These are phyloP conservation scores for Leccinum rimulosum DNA, from an alignment of 768 basidiomycete species.

Conservation along the genomic window DNA sequence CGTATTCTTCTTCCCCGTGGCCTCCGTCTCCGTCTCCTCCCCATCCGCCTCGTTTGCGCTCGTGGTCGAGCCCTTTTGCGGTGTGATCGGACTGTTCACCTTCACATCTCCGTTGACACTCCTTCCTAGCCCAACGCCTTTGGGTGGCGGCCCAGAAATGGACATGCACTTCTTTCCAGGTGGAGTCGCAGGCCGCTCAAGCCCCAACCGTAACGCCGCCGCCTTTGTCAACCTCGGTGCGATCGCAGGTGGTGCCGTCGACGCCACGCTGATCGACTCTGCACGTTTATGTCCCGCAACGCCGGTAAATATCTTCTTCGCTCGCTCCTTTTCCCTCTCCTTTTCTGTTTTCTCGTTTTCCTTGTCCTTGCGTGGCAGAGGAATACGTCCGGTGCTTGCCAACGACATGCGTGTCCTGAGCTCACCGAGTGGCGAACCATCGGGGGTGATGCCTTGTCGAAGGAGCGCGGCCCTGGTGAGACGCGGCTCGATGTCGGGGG, in stretches of 20 bases:
- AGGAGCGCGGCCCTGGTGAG: conserved; percentile 73
- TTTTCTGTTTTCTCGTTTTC: conserved; percentile 41
- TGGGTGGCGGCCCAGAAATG: conserved; percentile 20
- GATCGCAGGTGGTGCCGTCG: conserved; percentile 67
- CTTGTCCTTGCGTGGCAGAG: conserved; percentile 28
- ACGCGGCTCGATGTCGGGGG: conserved; percentile 74
- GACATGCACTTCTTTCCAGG: conserved; percentile 40
- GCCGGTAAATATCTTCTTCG: conserved; percentile 64
- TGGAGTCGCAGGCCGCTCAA: conserved; percentile 38
- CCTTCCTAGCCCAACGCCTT: conserved; percentile 2
- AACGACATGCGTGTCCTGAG: conserved; percentile 29
- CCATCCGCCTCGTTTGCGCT: conserved; percentile 31
- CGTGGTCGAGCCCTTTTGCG: conserved; percentile 10
- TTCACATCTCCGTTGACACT: conserved; percentile 6
- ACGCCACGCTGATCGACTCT: conserved; percentile 67
- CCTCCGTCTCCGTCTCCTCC: conserved; percentile 28
- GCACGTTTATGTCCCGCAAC: conserved; percentile 81
- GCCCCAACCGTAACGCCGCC: conserved; percentile 64
- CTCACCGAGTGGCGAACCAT: conserved; percentile 26
- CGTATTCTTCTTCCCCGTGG: conserved; percentile 37
- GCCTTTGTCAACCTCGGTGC: conserved; percentile 77
- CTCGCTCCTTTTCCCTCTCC: conserved; percentile 59
- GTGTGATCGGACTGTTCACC: conserved; percentile 6
- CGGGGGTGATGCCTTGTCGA: conserved; percentile 56
- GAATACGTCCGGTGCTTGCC: conserved; percentile 34